Base-by-base conservation (phyloP, 2,329 filamentous ascomycete species). In the Trichophyton rubrum region DNA sequence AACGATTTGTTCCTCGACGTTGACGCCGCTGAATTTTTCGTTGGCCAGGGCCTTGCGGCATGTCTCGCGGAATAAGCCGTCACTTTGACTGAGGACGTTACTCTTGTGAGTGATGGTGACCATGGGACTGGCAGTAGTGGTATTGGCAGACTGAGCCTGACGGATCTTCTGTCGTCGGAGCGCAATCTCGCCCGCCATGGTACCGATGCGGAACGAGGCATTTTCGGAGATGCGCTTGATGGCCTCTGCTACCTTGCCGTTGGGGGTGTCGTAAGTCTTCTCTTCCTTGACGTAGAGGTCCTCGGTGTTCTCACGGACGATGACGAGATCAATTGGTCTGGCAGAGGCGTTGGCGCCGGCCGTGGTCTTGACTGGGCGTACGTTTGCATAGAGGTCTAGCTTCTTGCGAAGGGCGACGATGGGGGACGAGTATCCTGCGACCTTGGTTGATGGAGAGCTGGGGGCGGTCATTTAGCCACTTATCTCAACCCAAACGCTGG, bases 71-170 rank as follows among this genome's bases (percentile, higher is more conserved):
- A 99, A 99, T 56, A 99, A 83, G 35, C 93, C 93, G 75, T 99
- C 93, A 15, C 93, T 97, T 75, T 97, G 92, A 49, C 87, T 90
- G 30, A 99, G 83, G 22, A 99, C 93, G 77, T 99, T 99, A 74
- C 87, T 91, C 81, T 99, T 99, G 82, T 99, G 93, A 57, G 93
- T 97, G 73, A 99, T 90, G 62, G 93, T 99, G 63, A 99, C 91
- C 68, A 92, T 81, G 30, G 90, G 85, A 27, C 22, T 63, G 15
- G 59, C 24, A 4, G 60, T 51, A 11, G 55, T 61, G 33, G 77
- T 69, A 13, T 72, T 69, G 53, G 79, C 78, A 22, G 68, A 75
- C 4, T 68, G 66, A 11, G 77, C 73, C 43, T 85, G 81, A 64
- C 92, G 85, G 68, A 95, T 85, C 71, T 87, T 86, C 72, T 96